Base-by-base conservation (phyloP, 495 filamentous ascomycete species). In the Monascus purpureus region DNA sequence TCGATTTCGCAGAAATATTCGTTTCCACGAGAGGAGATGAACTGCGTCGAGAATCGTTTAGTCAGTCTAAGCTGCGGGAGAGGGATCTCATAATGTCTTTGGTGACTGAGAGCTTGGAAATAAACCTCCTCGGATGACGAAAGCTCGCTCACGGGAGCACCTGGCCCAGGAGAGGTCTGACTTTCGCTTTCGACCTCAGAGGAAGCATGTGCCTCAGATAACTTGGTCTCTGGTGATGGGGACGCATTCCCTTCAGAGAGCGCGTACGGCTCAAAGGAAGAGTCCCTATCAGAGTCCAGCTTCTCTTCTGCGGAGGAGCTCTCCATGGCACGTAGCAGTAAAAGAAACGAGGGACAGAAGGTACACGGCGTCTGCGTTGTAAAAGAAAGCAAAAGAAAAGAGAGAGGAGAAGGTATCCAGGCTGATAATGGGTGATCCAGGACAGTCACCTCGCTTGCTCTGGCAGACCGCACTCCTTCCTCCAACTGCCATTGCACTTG, bases 1-100 rank as follows among this genome's bases (percentile, higher is more conserved):
- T 99, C 90, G 38, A 99, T 95, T 46, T 99, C 90, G 68, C 90
- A 99, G 43, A 95, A 99, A 58, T 99, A 99, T 52, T 99, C 90
- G 60, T 99, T 95, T 38, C 90, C 90, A 13, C 90, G 75, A 3
- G 86, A 93, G 1, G 86, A 93, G 38, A 95, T 93, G 63, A 99
- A 99, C 90, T 93, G 50, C 17, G 25, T n/a, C 7, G 17, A 8
- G 25, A 20, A 49, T 32, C 17, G 6, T 16, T 22, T n/a, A 22
- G 26, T 30, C 17, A 36, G 34, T 17, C 2, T 17, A 29, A 12
- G 26, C 11, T 17, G n/a, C 8, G 11, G 2, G 12, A 23, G n/a
- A 28, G 22, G 17, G 19, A 31, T 12, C 12, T 28, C 19, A 17
- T 24, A 31, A 8, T 15, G 13, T 17, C 16, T 26, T 4, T 4